Evolutionary conservation across 208 protist genomes (phyloP).

Genomic region (Herpetomonas tarakana): DNA sequence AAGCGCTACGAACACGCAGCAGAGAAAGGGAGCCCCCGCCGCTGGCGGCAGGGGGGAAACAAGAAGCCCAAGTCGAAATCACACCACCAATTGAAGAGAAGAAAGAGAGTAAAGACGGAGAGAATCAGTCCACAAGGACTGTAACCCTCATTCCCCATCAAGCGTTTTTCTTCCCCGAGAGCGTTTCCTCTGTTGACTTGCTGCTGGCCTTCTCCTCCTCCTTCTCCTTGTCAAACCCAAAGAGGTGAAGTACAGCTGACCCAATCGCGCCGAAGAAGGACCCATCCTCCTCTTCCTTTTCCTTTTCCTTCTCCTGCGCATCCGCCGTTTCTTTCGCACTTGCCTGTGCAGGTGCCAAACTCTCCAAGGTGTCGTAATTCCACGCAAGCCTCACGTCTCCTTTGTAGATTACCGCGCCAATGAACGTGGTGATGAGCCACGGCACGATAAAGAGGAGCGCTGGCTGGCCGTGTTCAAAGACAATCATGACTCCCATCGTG

Average conservation of each 20-base stretch:
- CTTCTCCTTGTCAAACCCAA: conserved; percentile 46
- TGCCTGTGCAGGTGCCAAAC: neutral
- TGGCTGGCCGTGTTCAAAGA: conserved; percentile 93
- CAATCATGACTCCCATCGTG: conserved; percentile 95
- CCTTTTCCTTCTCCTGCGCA: conserved; percentile 2
- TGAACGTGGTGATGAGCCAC: conserved; percentile 78
- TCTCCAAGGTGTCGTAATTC: conserved; percentile 30
- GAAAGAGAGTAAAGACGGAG: neutral
- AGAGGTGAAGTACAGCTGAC: conserved; percentile 26
- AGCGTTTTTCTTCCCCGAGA: neutral
- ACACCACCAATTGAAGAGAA: neutral
- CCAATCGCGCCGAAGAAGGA: conserved; percentile 26
- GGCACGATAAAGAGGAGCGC: conserved; percentile 92
- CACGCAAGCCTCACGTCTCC: conserved; percentile 65
- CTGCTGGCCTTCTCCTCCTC: too few relatives aligned
- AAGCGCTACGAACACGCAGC: too few relatives aligned
- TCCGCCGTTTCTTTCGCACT: too few relatives aligned
- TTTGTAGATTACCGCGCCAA: conserved; percentile 28
- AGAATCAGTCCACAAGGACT: too few relatives aligned
- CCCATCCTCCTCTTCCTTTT: conserved; percentile 20
- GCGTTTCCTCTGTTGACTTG: too few relatives aligned
- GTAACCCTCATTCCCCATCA: neutral
- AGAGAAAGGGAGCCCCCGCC: too few relatives aligned
- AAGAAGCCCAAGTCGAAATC: too few relatives aligned
- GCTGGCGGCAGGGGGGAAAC: too few relatives aligned